Base-by-base conservation (phyloP, 2,329 filamentous ascomycete species). In the Bimuria novae-zelandiae region DNA sequence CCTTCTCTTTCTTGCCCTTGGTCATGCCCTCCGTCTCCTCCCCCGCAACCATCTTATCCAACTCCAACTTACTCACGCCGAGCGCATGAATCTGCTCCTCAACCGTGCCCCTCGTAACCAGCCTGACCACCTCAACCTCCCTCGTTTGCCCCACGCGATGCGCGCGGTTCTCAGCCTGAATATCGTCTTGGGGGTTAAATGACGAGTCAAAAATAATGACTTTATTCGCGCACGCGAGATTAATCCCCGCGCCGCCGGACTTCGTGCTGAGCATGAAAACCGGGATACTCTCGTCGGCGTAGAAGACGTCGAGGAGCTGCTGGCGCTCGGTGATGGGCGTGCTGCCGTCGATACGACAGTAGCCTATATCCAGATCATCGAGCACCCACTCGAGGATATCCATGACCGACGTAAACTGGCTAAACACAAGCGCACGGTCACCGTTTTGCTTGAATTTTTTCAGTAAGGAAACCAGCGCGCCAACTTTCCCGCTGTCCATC, bases 131-230 rank as follows among this genome's bases (percentile, higher is more conserved):
- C 70, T 99, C 93, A 1, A 99, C 94, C 30, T 93, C 89, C 14
- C 90, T 82, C 25, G 84, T 92, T 78, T 99, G 94, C 0, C 94
- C 94, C 7, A 99, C 90, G 12, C 94, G 88, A 75, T 99, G 94
- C 0, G 94, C 94, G 16, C 94, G 87, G 72, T 99, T 97, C 79
- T 97, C 94, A 0, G 94, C 94, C 73, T 99, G 94, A n/a, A 96
- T 87, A 69, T 99, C 94, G 63, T 97, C 93, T 70, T 99, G 94
- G 0, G 94, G 94, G 64, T 99, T 99, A 77, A 97, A 96, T n/a
- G 88, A 90, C 59, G 89, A 89, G 74, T 99, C 94, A 71, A 97
- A 97, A 67, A 99, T 94, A 74, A 99, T 85, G 63, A 99, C 93
- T 76, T 97, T 97, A 79, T 97, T 97, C 4, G 94, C 94, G 30